Evolutionary conservation across 345 rosid species (phyloP).

Genomic region (Euphorbia tirucalli): DNA sequence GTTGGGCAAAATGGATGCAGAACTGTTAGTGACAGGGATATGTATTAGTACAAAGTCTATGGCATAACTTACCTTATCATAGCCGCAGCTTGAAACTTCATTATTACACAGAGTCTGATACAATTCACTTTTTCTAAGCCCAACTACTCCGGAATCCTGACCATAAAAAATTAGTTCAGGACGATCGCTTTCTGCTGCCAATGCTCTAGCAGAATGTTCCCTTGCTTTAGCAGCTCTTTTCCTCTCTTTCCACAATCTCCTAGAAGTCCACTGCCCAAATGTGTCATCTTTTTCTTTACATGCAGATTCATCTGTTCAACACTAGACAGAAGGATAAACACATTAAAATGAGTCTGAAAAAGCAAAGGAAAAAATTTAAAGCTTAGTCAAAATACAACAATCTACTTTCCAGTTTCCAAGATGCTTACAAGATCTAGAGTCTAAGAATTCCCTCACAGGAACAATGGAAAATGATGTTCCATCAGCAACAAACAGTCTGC

Average conservation of each 20-base stretch:
- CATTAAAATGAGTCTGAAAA: conserved; percentile 23
- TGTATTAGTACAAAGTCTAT: not conserved
- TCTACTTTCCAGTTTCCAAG: conserved; percentile 14
- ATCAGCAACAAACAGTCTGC: conserved; percentile 83
- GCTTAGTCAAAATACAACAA: not conserved
- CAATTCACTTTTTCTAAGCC: conserved; percentile 56
- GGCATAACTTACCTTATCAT: conserved; percentile 65
- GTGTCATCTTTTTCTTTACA: conserved; percentile 36
- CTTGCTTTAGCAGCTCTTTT: conserved; percentile 54
- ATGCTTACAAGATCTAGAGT: conserved; percentile 38
- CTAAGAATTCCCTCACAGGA: conserved; percentile 38
- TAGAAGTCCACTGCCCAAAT: conserved; percentile 69
- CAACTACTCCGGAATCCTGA: conserved; percentile 63
- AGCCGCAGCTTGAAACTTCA: conserved; percentile 47
- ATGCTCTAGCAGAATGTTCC: conserved; percentile 32
- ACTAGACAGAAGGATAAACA: conserved; percentile 40
- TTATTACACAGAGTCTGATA: conserved; percentile 31
- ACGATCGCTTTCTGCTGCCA: conserved; percentile 27
- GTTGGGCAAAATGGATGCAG: not conserved
- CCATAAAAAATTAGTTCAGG: conserved; percentile 83
- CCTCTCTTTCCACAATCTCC: conserved; percentile 89
- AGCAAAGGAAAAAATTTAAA: not conserved
- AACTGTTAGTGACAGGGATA: not conserved
- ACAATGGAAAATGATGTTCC: conserved; percentile 68
- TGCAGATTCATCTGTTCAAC: conserved; percentile 49